A percentile compares a stretch with the other conserved stretches of the same genome.
These are phyloP conservation scores for Uronychia binucleata DNA, from an alignment of 73 alveolate species.

Conservation along the genomic window DNA sequence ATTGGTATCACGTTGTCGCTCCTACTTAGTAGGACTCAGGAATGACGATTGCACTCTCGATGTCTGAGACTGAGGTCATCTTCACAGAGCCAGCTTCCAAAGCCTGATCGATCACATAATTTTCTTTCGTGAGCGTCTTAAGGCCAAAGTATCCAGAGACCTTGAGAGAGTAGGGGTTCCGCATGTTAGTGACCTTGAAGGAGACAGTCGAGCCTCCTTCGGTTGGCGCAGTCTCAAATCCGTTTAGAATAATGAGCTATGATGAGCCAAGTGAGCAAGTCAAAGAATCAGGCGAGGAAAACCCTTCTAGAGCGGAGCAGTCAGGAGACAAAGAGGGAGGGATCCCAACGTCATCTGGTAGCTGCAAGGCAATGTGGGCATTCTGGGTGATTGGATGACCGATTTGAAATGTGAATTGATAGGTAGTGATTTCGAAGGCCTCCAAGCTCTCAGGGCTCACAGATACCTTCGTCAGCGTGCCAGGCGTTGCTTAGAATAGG, in stretches of 20 bases:
- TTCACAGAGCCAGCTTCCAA: background rate
- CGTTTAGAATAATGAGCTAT: background rate
- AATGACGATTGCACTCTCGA: background rate
- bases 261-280: background rate
- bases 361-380: background rate
- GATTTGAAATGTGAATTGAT: background rate
- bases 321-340: background rate
- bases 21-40: constrained; percentile 17
- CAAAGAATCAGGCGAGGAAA: background rate
- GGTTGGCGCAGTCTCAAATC: background rate
- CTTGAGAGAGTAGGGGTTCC: constrained; percentile 15
- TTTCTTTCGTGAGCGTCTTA: background rate
- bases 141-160: constrained; percentile 4
- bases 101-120: constrained; percentile 17
- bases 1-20: background rate
- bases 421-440: background rate
- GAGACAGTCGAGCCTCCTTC: constrained; percentile 5
- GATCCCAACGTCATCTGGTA: background rate
- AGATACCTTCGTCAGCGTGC: background rate
- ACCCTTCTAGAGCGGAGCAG: background rate
- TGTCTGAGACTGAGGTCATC: background rate
- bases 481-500: background rate
- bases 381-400: background rate
- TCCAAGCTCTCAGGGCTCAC: background rate
- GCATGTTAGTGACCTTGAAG: background rate